Conservation (phyloP, 2,329 filamentous ascomycete species). For the Huntiella decipiens region DNA sequence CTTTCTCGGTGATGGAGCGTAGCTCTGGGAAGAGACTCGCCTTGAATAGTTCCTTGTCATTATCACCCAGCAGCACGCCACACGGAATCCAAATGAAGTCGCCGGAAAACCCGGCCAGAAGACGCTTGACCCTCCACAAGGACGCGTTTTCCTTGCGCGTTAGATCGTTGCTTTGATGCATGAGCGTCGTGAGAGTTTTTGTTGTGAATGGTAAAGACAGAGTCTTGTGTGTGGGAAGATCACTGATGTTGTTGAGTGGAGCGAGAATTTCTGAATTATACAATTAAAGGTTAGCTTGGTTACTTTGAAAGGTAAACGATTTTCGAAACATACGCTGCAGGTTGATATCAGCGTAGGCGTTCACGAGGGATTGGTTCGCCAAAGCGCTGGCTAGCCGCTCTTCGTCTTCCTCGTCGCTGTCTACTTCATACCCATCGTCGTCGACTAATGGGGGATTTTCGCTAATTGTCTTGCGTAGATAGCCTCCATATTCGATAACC, state of each 20-base stretch:
- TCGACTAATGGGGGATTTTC: slow-evolving; percentile 55
- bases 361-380: slow-evolving; percentile 44
- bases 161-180: slow-evolving; percentile 47
- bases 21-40: slow-evolving; percentile 26
- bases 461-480: slow-evolving; percentile 52
- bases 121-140: slow-evolving; percentile 54
- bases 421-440: slow-evolving; percentile 59
- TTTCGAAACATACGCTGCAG: slow-evolving; percentile 41
- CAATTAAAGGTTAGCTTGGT: slow-evolving; percentile 12
- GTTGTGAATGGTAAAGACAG: slow-evolving; percentile 58
- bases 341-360: slow-evolving; percentile 55
- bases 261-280: slow-evolving; percentile 43
- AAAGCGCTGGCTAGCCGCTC: slow-evolving; percentile 41
- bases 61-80: slow-evolving; percentile 34
- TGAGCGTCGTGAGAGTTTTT: slow-evolving; percentile 51
- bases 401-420: slow-evolving; percentile 52
- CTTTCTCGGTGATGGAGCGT: slow-evolving; percentile 16
- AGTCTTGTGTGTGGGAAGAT: slow-evolving; percentile 55
- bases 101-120: slow-evolving; percentile 55
- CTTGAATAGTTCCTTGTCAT: slow-evolving; percentile 36
- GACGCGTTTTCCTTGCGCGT: slow-evolving; percentile 57
- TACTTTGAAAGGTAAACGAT: neutral
- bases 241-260: slow-evolving; percentile 55
- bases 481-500: slow-evolving; percentile 56
- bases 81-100: slow-evolving; percentile 53